Percentiles rank a stretch among this genome's conserved stretches.
These are phyloP conservation scores for Biscutella laevigata DNA, from an alignment of 441 rosid species.

Conservation along the genomic window DNA sequence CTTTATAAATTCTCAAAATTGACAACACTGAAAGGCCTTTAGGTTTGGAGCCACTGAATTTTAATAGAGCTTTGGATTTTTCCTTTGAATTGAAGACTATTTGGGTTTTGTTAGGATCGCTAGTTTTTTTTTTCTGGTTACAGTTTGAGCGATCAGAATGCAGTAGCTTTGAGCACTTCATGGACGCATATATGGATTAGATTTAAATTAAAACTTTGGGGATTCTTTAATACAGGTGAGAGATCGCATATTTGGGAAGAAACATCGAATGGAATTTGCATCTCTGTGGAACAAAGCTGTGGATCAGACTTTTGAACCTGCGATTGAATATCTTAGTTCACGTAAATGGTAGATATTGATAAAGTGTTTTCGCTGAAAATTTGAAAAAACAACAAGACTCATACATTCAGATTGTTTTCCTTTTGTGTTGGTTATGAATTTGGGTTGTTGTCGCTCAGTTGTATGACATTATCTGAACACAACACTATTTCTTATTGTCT, in stretches of 20 bases:
- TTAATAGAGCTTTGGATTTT: too few species aligned
- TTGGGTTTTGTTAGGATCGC: too few species aligned
- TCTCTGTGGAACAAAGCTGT: slow-evolving; percentile 79
- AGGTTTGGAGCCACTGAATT: background rate
- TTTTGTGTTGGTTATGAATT: background rate
- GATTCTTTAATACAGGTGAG: slow-evolving; percentile 33
- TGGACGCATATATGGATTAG: too few species aligned
- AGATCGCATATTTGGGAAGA: slow-evolving; percentile 53
- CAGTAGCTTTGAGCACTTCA: background rate
- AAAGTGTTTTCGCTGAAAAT: background rate
- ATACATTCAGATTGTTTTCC: background rate
- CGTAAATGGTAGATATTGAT: slow-evolving; percentile 44
- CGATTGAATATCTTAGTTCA: slow-evolving; percentile 54
- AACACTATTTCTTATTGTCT: background rate
- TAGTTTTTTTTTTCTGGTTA: background rate
- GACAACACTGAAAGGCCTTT: background rate
- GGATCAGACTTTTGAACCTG: slow-evolving; percentile 63
- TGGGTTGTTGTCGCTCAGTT: slow-evolving; percentile 7
- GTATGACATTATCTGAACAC: background rate
- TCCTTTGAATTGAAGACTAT: background rate
- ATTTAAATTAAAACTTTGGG: background rate
- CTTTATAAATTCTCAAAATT: too few species aligned
- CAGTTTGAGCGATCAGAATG: background rate
- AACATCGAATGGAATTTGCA: slow-evolving; percentile 44
- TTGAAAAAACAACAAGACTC: background rate